Base-by-base conservation (phyloP, 2,329 filamentous ascomycete species). In the Cercospora sesami region DNA sequence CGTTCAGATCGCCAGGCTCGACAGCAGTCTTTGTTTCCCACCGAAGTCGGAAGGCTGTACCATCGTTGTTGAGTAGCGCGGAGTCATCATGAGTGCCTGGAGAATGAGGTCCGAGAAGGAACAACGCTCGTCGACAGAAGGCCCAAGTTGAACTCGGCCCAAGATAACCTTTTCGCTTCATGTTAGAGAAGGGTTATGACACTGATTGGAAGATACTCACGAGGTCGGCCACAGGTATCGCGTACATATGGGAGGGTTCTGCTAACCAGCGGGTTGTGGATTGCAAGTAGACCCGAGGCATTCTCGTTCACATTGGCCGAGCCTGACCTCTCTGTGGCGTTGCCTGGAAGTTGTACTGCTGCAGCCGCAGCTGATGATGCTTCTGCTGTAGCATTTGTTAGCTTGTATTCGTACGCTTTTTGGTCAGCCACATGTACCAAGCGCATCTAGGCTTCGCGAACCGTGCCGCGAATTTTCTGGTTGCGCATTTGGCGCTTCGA, bases 131-230 rank as follows among this genome's bases (percentile, higher is more conserved):
- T 7, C 84, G 78, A 28, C 81, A 81, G 60, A 86, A 87, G 0
- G 84, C 84, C 85, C 85, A 87, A 58, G 85, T 87, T 1, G 85
- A 87, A 0, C 85, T 86, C 1, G 83, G 84, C 1, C 85, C 85
- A 8, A 87, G 78, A 66, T 86, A 86, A 64, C 80, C 84, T 86
- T 21, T 12, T 10, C 31, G 51, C 28, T 26, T 26, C 36, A 45
- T 21, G 42, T 67, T 28, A 33, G 45, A 18, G 64, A 65, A 33
- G 65, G 23, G 31, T 10, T 18, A 23, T 16, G 18, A 8, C 26
- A 14, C 21, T 42, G 21, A 5, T 14, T 7, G 12, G 16, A 12
- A 1, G 3, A 23, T 14, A 78, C 82, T 71, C 71, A 84, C 83
- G 55, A 60, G 63, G 63, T 5, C 63, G 55, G 7, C 63, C 63